Conservation (phyloP, 176 grass and related monocot species). For the Pontederia paniculata region DNA sequence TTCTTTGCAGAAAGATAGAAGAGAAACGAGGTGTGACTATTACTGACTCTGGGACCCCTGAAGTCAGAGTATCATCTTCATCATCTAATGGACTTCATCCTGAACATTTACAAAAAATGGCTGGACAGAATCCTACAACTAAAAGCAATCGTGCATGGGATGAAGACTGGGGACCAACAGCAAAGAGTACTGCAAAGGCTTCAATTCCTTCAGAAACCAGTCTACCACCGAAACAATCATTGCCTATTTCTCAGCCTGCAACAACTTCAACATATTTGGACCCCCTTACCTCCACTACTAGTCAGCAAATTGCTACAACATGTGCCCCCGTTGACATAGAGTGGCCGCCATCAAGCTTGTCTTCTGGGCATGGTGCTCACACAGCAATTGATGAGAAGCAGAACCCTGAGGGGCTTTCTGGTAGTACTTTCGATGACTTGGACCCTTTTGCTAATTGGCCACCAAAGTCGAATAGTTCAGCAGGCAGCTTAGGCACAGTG, state of each 20-base stretch:
- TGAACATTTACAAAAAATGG: slow-evolving; percentile 27
- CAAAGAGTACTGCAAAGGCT: slow-evolving; percentile 37
- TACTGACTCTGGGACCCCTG: slow-evolving; percentile 39
- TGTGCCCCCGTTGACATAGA: slow-evolving; percentile 79
- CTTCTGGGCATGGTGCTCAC: slow-evolving; percentile 31
- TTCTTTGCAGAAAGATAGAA: slow-evolving; percentile 80
- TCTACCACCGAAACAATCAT: slow-evolving; percentile 21
- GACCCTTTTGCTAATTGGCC: slow-evolving; percentile 99
- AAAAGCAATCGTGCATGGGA: slow-evolving; percentile 62
- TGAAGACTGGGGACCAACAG: slow-evolving; percentile 79
- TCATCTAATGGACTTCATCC: slow-evolving; percentile 57
- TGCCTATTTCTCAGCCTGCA: slow-evolving; percentile 29
- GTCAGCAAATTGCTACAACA: slow-evolving; percentile 31
- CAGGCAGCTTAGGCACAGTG: slow-evolving; percentile 23
- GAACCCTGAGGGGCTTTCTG: slow-evolving; percentile 29
- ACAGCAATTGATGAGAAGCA: slow-evolving; percentile 35
- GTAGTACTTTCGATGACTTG: slow-evolving; percentile 42
- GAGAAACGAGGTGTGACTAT: slow-evolving; percentile 85
- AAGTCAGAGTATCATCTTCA: slow-evolving; percentile 44
- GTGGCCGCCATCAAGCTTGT: slow-evolving; percentile 78
- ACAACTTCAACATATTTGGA: slow-evolving; percentile 28
- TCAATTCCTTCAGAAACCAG: slow-evolving; percentile 28
- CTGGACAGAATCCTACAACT: slow-evolving; percentile 30
- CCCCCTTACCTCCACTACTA: slow-evolving; percentile 32
- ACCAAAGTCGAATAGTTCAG: slow-evolving; percentile 33